phyloP scores from a whole-genome alignment of 2,329 filamentous ascomycete genomes.

The Colletotrichum sp. region DNA sequence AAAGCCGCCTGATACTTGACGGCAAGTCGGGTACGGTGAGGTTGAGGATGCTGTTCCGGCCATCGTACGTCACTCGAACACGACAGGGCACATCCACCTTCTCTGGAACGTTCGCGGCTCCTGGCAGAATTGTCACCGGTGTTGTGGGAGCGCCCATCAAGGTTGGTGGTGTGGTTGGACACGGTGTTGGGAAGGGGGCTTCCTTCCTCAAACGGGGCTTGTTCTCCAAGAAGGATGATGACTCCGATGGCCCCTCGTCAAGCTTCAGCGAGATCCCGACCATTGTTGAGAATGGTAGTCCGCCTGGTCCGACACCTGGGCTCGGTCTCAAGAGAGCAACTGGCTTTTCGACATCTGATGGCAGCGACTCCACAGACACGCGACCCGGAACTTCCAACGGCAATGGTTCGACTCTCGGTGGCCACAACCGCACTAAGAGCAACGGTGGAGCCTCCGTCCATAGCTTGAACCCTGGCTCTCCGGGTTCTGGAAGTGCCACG shows the following conservation, averaged over 20 bases:
- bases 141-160: slow-evolving; percentile 91
- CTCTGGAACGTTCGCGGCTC: slow-evolving; percentile 83
- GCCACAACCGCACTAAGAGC: slow-evolving; percentile 60
- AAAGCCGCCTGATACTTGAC: slow-evolving; percentile 76
- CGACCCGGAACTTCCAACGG: slow-evolving; percentile 39
- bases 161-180: slow-evolving; percentile 73
- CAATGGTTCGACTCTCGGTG: slow-evolving; percentile 23
- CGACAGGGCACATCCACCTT: slow-evolving; percentile 93
- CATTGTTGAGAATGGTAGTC: slow-evolving; percentile 49
- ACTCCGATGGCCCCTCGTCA: slow-evolving; percentile 46
- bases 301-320: slow-evolving; percentile 27
- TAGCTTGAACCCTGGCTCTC: slow-evolving; percentile 63
- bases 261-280: slow-evolving; percentile 37
- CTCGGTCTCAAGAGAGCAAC: slow-evolving; percentile 45
- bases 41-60: slow-evolving; percentile 87
- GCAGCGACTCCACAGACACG: slow-evolving; percentile 22
- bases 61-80: slow-evolving; percentile 85
- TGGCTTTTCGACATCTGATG: slow-evolving; percentile 31
- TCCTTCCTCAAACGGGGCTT: slow-evolving; percentile 90
- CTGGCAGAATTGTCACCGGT: slow-evolving; percentile 84
- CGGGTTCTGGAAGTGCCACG: slow-evolving; percentile 74
- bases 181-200: slow-evolving; percentile 85
- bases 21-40: slow-evolving; percentile 88
- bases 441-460: slow-evolving; percentile 69
- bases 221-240: slow-evolving; percentile 71